phyloP scores from a whole-genome alignment of 148 eudicot species.

The Amaranthus palmeri region DNA sequence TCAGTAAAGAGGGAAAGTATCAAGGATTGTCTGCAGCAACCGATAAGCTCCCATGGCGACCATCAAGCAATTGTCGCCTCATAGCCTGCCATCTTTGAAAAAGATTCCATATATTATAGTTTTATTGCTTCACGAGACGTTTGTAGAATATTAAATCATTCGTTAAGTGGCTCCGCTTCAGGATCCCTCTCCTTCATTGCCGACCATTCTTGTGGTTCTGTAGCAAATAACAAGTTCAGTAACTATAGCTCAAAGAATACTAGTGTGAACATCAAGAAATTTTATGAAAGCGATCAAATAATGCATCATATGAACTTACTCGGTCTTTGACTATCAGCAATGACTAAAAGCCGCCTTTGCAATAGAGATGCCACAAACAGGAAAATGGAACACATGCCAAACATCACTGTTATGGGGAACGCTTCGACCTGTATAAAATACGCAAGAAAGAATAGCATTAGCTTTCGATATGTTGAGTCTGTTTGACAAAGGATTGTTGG shows the following conservation, averaged over 20 bases:
- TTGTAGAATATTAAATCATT: slow-evolving; percentile 4
- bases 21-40: slow-evolving; percentile 9
- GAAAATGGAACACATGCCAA: slow-evolving; percentile 97
- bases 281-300: not conserved
- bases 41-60: slow-evolving; percentile 9
- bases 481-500: not conserved
- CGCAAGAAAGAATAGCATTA: not conserved
- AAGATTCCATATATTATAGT: not conserved
- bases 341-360: slow-evolving; percentile 69
- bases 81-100: slow-evolving; percentile 11
- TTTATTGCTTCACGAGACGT: slow-evolving; percentile 15
- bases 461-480: not conserved
- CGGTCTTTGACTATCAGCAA: slow-evolving; percentile 66
- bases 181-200: slow-evolving; percentile 42
- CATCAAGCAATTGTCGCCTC: slow-evolving; percentile 15
- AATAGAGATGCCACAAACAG: slow-evolving; percentile 81
- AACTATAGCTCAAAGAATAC: not conserved
- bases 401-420: slow-evolving; percentile 95
- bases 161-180: slow-evolving; percentile 49
- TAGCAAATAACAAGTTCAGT: slow-evolving; percentile 4
- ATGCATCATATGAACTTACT: slow-evolving; percentile 39
- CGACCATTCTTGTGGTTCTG: slow-evolving; percentile 51
- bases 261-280: not conserved
- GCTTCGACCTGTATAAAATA: slow-evolving; percentile 65
- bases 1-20: slow-evolving; percentile 8